phyloP scores from a whole-genome alignment of 2,329 filamentous ascomycete species.

The Cadophora sp. region DNA sequence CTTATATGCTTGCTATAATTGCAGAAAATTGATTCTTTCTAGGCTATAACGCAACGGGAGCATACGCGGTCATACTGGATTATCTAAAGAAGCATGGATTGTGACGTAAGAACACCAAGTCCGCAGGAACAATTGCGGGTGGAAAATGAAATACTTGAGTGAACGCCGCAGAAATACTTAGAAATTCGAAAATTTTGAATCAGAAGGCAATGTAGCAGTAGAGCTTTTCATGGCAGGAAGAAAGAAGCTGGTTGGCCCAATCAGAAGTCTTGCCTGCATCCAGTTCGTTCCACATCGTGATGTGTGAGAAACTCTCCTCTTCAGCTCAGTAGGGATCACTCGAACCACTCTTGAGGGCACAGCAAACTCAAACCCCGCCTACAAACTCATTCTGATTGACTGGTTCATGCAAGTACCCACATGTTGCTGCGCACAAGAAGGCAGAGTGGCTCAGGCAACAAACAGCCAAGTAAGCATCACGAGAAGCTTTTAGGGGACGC shows the following conservation, averaged over 20 bases:
- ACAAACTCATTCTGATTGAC: constrained; percentile 4
- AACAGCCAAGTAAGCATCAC: constrained; percentile 7
- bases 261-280: neutral
- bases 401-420: neutral
- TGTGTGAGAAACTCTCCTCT: neutral
- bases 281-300: neutral
- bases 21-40: neutral
- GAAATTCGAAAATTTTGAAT: neutral
- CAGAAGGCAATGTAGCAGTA: neutral
- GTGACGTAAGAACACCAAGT: neutral
- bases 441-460: neutral
- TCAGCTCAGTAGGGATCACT: constrained; percentile 7
- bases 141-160: neutral
- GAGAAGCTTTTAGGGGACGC: constrained; percentile 7
- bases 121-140: neutral
- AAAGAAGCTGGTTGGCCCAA: neutral
- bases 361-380: neutral
- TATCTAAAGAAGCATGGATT: constrained; percentile 23
- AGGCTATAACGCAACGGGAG: constrained; percentile 26
- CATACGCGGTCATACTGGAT: constrained; percentile 24
- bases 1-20: neutral
- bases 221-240: neutral
- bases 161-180: neutral
- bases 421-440: constrained; percentile 5
- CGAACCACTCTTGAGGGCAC: neutral